A percentile compares a stretch with the other conserved stretches of the same genome.
These are phyloP conservation scores for Allium sativum DNA, from an alignment of 106 monocot species.

Conservation along the genomic window DNA sequence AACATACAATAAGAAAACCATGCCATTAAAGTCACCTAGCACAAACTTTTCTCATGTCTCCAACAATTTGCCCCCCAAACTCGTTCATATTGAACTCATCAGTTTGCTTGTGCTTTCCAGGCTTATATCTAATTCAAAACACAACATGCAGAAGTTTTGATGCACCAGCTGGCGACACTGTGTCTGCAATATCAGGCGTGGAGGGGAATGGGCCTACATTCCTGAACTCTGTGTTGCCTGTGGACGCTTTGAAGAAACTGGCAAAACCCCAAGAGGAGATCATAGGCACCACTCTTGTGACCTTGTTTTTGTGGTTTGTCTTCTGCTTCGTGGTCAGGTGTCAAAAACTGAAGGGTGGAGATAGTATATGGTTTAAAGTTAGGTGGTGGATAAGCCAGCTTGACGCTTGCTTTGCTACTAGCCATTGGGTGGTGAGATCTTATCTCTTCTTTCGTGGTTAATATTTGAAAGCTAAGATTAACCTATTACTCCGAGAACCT, in stretches of 20 bases:
- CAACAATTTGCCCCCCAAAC: constrained; percentile 28
- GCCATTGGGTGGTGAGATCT: constrained; percentile 59
- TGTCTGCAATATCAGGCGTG: constrained; percentile 21
- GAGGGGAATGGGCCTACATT: constrained; percentile 18
- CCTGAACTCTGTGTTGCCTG: constrained; percentile 37
- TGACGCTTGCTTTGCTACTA: constrained; percentile 45
- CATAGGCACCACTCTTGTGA: constrained; percentile 36
- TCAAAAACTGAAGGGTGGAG: constrained; percentile 20
- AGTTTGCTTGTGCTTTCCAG: constrained; percentile 57
- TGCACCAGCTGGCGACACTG: constrained; percentile 13
- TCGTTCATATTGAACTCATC: constrained; percentile 46
- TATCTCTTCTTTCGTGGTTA: too few relatives aligned
- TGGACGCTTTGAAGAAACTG: constrained; percentile 48
- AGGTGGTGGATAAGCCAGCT: constrained; percentile 75
- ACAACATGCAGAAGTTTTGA: constrained; percentile 15
- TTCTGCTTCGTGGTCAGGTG: constrained; percentile 53
- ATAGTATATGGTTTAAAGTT: constrained; percentile 42
- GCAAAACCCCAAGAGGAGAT: constrained; percentile 68
- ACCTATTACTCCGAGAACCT: too few relatives aligned
- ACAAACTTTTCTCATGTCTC: neutral
- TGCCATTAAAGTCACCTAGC: too few relatives aligned
- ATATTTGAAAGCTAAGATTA: too few relatives aligned
- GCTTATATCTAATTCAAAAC: constrained; percentile 19
- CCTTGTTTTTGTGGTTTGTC: constrained; percentile 44
- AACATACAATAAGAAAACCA: too few relatives aligned